These are phyloP conservation scores for Blakeslea trispora DNA, from an alignment of 371 early-diverging fungal genomes.

Conservation along the genomic window DNA sequence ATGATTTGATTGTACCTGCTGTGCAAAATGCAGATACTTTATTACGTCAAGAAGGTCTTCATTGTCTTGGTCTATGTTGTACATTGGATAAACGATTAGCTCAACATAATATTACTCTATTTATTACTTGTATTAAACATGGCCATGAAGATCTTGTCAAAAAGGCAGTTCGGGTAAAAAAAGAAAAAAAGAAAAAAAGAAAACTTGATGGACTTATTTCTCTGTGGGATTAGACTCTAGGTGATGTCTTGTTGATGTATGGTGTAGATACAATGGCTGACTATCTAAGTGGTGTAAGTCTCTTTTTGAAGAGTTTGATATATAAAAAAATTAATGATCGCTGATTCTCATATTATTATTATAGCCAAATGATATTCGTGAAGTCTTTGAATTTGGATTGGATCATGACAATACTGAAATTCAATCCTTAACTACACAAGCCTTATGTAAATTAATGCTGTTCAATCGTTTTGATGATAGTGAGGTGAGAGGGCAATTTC, in stretches of 20 bases:
- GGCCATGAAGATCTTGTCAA: constrained; percentile 47
- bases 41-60: constrained; percentile 74
- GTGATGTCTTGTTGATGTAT: constrained; percentile 64
- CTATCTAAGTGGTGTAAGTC: constrained; percentile 42
- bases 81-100: constrained; percentile 62
- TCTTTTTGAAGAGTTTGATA: too few relatives aligned
- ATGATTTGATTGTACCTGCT: constrained; percentile 80
- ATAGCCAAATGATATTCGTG: constrained; percentile 40
- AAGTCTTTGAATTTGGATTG: constrained; percentile 51
- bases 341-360: too few relatives aligned
- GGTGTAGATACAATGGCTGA: constrained; percentile 40
- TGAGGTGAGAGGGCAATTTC: too few relatives aligned
- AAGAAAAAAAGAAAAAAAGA: too few relatives aligned
- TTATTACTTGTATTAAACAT: constrained; percentile 45
- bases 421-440: constrained; percentile 63
- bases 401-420: constrained; percentile 51
- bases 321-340: too few relatives aligned
- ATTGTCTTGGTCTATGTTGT: constrained; percentile 82
- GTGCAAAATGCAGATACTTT: constrained; percentile 69
- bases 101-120: constrained; percentile 47
- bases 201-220: neutral
- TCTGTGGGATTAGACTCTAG: constrained; percentile 49
- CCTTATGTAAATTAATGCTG: constrained; percentile 68
- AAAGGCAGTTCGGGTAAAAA: constrained; percentile 50
- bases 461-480: constrained; percentile 50